These are phyloP conservation scores for Dactylorhiza incarnata DNA, from an alignment of 106 monocot species.

Conservation along the genomic window DNA sequence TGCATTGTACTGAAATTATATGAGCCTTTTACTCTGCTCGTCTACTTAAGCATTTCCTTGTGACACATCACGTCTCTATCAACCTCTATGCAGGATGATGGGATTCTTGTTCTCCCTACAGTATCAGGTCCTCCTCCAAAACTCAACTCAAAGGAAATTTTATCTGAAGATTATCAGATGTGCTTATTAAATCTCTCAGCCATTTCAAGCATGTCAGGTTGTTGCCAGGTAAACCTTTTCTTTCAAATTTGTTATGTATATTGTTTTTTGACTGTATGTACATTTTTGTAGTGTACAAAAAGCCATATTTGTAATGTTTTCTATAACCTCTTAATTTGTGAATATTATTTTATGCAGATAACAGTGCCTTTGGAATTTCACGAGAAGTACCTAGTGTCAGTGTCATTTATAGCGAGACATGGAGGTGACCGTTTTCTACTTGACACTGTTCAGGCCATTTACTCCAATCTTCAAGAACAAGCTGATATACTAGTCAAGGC, in stretches of 20 bases:
- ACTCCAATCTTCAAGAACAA: conserved; percentile 65
- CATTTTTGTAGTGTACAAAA: neutral
- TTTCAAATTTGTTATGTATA: neutral
- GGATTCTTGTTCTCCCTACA: conserved; percentile 85
- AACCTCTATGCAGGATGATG: conserved; percentile 65
- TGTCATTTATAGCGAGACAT: conserved; percentile 87
- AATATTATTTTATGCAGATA: conserved; percentile 32
- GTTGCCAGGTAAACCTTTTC: conserved; percentile 76
- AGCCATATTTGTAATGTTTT: neutral
- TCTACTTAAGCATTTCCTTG: neutral
- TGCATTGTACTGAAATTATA: neutral
- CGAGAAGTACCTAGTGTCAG: conserved; percentile 77
- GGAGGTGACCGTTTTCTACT: conserved; percentile 86
- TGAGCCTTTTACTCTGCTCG: neutral
- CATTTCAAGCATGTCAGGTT: conserved; percentile 93
- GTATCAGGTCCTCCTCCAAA: conserved; percentile 71
- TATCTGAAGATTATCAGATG: conserved; percentile 53
- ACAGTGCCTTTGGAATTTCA: conserved; percentile 62
- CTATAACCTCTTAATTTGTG: neutral
- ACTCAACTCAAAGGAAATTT: conserved; percentile 58
- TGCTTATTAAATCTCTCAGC: conserved; percentile 42
- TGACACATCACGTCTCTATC: neutral
- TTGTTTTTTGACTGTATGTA: neutral
- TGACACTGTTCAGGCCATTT: conserved; percentile 47
- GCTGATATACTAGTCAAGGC: conserved; percentile 38